Evolutionary conservation across 306 rosid species (phyloP).

Genomic region (Pachyrhizus erosus): DNA sequence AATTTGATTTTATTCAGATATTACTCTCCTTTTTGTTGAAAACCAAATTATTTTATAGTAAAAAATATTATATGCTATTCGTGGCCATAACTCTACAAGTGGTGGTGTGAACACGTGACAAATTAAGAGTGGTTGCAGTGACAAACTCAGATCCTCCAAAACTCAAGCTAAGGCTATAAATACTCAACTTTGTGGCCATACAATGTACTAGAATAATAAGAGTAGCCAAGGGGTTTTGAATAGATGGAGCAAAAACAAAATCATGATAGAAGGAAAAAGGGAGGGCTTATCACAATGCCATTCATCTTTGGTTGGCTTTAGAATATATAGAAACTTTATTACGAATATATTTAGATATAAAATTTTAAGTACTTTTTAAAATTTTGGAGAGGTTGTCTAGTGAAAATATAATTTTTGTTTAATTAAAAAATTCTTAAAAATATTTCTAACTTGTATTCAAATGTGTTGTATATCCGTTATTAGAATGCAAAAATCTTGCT

Average conservation of each 20-base stretch:
- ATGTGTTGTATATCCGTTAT: no score
- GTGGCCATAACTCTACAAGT: constrained; percentile 38
- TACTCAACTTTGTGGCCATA: constrained; percentile 39
- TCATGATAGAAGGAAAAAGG: constrained; percentile 57
- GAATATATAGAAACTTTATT: background rate
- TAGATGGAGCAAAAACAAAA: constrained; percentile 54
- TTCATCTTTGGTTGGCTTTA: constrained; percentile 81
- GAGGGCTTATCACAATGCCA: constrained; percentile 93
- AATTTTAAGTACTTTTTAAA: no score
- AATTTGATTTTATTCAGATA: no score
- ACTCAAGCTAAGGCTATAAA: constrained; percentile 52
- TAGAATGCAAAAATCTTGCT: no score
- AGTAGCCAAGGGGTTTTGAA: background rate
- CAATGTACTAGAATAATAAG: constrained; percentile 4
- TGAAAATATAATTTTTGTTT: no score
- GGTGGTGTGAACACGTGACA: constrained; percentile 41
- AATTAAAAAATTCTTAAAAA: no score
- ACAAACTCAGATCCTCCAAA: constrained; percentile 2
- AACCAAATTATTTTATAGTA: background rate
- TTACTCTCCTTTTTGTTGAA: no score
- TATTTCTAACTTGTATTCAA: no score
- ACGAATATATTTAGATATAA: no score
- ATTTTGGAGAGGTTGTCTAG: no score
- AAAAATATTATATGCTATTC: background rate
- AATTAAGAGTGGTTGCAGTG: background rate